Evolutionary conservation across 208 protist genomes (phyloP).

Genomic region (Crithidia sp.): DNA sequence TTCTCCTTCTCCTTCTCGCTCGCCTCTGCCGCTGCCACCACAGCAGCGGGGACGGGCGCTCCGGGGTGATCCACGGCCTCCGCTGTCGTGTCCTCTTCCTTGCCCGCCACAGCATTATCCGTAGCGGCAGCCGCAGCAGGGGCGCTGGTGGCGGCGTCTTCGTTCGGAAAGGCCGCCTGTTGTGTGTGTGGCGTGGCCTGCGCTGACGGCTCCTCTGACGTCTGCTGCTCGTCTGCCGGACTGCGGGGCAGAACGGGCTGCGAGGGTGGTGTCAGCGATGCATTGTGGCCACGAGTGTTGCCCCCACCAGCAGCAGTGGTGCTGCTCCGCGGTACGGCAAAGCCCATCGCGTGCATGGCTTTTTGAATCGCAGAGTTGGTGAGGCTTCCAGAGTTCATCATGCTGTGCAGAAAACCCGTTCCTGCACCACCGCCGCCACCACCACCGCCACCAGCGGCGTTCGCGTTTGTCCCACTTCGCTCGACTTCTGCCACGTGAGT

Average conservation of each 20-base stretch:
- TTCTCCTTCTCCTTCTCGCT: no score
- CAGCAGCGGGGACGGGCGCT: not conserved
- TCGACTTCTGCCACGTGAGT: constrained; percentile 44
- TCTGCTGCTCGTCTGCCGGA: constrained; percentile 3
- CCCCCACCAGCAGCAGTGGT: not conserved
- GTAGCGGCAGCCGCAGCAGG: not conserved
- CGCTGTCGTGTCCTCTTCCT: no score
- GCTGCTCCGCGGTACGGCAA: not conserved
- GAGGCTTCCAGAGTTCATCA: not conserved
- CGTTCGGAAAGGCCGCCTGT: not conserved
- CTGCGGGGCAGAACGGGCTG: not conserved
- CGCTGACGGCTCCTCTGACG: not conserved
- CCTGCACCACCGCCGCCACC: not conserved
- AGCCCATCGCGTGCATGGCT: constrained; percentile 12
- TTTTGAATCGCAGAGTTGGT: not conserved
- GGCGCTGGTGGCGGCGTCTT: not conserved
- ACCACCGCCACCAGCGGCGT: not conserved
- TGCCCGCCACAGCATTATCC: no score
- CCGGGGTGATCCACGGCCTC: no score
- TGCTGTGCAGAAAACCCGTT: not conserved
- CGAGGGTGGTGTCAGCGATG: not conserved
- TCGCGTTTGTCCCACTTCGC: not conserved
- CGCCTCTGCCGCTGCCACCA: not conserved
- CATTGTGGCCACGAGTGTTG: not conserved
- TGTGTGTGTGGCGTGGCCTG: constrained; percentile 1